Conservation (phyloP, 495 filamentous ascomycete species). For the Xanthoparmelia taractica region DNA sequence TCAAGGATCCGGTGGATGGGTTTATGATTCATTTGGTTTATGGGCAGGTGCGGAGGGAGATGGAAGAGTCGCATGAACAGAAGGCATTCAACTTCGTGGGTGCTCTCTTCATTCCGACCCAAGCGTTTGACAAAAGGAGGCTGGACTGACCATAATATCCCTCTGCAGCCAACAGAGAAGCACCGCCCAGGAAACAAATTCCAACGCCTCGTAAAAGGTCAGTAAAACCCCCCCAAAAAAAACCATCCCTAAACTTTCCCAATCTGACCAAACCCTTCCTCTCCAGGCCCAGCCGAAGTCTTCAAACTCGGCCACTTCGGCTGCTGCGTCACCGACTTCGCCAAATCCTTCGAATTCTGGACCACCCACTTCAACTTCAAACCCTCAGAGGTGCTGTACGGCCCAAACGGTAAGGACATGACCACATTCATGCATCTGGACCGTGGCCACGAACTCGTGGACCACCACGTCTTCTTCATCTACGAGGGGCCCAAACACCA, state of each 20-base stretch:
- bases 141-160: not conserved
- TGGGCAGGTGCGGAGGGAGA: conserved; percentile 25
- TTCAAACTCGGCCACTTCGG: conserved; percentile 75
- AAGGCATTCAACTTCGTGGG: conserved; percentile 8
- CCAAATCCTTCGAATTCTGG: conserved; percentile 53
- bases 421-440: conserved; percentile 60
- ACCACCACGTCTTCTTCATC: conserved; percentile 73
- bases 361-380: conserved; percentile 59
- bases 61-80: conserved; percentile 1
- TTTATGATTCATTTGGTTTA: conserved; percentile 33
- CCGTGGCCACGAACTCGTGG: conserved; percentile 49
- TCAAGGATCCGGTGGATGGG: conserved; percentile 34
- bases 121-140: too few relatives aligned
- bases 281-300: conserved; percentile 55
- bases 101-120: not conserved
- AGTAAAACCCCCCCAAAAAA: conserved; percentile 1
- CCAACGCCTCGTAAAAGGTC: conserved; percentile 13
- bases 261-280: conserved; percentile 33
- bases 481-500: conserved; percentile 46
- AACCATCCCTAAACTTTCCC: not conserved
- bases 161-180: conserved; percentile 7
- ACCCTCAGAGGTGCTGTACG: conserved; percentile 34
- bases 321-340: conserved; percentile 53
- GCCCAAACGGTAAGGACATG: conserved; percentile 32
- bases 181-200: conserved; percentile 10